Conservation (phyloP, 177 flowering plant genomes). For the Tripterygium wilfordii region DNA sequence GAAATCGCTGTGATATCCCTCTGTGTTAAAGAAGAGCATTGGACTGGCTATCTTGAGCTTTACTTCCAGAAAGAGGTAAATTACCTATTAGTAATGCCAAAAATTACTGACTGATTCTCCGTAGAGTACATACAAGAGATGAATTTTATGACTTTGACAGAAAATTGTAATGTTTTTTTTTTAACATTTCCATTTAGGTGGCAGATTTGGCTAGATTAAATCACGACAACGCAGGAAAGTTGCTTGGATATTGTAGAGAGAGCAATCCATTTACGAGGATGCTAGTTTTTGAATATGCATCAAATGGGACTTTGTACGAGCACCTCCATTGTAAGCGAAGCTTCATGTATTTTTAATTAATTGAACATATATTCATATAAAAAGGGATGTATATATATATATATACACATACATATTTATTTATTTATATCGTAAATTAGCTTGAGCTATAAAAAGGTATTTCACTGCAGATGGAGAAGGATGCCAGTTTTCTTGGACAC, state of each 20-base stretch:
- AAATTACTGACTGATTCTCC: too few species aligned
- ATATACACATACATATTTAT: neutral
- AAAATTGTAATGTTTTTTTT: too few species aligned
- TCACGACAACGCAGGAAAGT: slow-evolving; percentile 73
- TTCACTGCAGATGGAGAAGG: slow-evolving; percentile 65
- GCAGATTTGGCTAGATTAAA: slow-evolving; percentile 76
- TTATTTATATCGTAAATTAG: neutral
- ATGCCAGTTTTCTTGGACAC: slow-evolving; percentile 76
- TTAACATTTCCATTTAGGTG: too few species aligned
- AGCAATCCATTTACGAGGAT: slow-evolving; percentile 79
- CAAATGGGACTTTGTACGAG: slow-evolving; percentile 89
- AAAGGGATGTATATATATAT: too few species aligned
- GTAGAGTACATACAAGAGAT: too few species aligned
- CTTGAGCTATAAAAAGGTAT: neutral
- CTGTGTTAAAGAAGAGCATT: slow-evolving; percentile 77
- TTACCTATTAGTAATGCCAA: neutral
- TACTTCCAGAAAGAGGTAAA: slow-evolving; percentile 83
- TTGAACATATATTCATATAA: too few species aligned
- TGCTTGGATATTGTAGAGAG: slow-evolving; percentile 85
- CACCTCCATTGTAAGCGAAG: slow-evolving; percentile 80
- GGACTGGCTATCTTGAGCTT: slow-evolving; percentile 85
- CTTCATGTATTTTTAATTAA: neutral
- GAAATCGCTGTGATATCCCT: slow-evolving; percentile 92
- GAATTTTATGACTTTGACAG: too few species aligned
- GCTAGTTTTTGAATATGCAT: slow-evolving; percentile 93